phyloP scores from a whole-genome alignment of 305 asterid species.

The Ilex paraguariensis region DNA sequence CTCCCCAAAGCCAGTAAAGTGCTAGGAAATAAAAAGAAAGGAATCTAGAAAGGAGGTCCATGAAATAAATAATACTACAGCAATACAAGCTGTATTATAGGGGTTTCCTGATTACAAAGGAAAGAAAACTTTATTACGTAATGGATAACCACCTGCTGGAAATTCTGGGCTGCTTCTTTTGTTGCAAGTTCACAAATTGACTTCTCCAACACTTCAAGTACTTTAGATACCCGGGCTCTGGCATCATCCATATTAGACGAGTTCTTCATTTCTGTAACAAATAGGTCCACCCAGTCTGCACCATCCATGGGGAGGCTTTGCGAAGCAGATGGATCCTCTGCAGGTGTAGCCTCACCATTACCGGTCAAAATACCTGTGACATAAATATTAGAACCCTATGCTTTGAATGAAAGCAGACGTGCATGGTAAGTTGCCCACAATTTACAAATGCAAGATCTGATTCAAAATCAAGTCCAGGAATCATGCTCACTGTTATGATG shows the following conservation, averaged over 20 bases:
- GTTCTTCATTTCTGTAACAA: conserved; percentile 75
- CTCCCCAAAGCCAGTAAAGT: neutral
- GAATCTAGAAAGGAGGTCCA: neutral
- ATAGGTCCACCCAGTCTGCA: conserved; percentile 90
- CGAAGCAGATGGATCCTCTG: conserved; percentile 38
- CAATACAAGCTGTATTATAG: neutral
- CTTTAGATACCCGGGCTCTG: conserved; percentile 76
- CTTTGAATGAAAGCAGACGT: neutral
- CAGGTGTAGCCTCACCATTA: conserved; percentile 36
- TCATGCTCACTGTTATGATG: neutral
- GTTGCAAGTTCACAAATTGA: conserved; percentile 51
- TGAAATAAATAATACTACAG: neutral
- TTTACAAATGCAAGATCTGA: too few relatives aligned
- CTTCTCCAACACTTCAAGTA: conserved; percentile 85
- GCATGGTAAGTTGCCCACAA: too few relatives aligned
- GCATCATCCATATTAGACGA: conserved; percentile 80
- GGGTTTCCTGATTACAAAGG: neutral
- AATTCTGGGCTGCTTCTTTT: conserved; percentile 18
- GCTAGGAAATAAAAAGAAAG: neutral
- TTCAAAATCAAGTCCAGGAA: neutral
- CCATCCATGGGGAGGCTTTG: conserved; percentile 50
- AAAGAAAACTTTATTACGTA: neutral
- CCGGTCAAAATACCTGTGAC: conserved; percentile 26
- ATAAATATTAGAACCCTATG: neutral
- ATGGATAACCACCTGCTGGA: conserved; percentile 27